Percentiles rank a stretch among this genome's conserved stretches.
phyloP scores from a whole-genome alignment of 345 rosid species.

The Clarkia xantiana region DNA sequence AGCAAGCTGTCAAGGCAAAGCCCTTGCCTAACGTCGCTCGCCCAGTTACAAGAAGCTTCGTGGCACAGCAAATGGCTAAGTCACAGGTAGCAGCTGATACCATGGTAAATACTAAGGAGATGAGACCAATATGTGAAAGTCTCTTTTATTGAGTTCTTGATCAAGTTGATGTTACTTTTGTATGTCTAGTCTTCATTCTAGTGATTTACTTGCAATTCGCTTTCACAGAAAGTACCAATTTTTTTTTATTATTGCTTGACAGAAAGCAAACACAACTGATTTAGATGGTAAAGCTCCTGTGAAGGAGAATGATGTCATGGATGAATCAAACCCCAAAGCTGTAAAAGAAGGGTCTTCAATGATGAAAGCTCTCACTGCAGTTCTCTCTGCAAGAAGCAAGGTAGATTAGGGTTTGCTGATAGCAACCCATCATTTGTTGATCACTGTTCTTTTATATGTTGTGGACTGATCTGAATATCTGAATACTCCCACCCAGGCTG shows the following conservation, averaged over 20 bases:
- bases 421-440: background rate
- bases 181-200: too few species aligned
- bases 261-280: conserved; percentile 13
- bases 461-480: background rate
- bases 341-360: conserved; percentile 15
- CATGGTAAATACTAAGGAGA: conserved; percentile 3
- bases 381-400: conserved; percentile 69
- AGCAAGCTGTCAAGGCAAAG: conserved; percentile 31
- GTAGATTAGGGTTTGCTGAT: conserved; percentile 11
- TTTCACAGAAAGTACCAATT: too few species aligned
- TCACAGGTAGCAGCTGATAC: conserved; percentile 9
- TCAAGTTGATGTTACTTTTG: too few species aligned
- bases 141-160: background rate
- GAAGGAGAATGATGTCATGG: conserved; percentile 19
- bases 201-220: too few species aligned
- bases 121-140: background rate
- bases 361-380: conserved; percentile 44
- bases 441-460: background rate
- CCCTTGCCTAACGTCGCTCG: conserved; percentile 13
- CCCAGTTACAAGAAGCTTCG: conserved; percentile 9
- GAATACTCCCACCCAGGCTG: conserved; percentile 26
- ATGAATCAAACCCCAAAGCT: background rate
- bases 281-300: conserved; percentile 38
- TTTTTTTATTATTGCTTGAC: too few species aligned
- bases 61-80: conserved; percentile 9